Evolutionary conservation across 1,284 basidiomycete genomes (phyloP).

Genomic region (Golubevia pallescens): DNA sequence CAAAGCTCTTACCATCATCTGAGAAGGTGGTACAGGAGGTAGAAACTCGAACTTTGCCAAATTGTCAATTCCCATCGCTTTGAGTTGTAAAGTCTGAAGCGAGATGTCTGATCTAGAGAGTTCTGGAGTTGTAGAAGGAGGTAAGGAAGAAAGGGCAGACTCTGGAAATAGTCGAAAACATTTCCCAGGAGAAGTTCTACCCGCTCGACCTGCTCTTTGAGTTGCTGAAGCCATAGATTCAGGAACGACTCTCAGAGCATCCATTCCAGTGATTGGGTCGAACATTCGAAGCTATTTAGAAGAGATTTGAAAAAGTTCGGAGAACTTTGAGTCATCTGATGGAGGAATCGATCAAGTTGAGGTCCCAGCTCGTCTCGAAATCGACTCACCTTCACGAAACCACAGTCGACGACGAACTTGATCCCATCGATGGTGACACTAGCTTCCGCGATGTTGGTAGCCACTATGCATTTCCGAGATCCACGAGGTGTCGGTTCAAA

Average conservation of each 20-base stretch:
- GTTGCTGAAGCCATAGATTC: constrained; percentile 63
- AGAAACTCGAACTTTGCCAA: constrained; percentile 88
- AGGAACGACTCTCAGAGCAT: constrained; percentile 57
- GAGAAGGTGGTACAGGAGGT: constrained; percentile 78
- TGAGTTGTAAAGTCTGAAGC: constrained; percentile 86
- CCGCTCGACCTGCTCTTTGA: constrained; percentile 66
- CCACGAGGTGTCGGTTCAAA: constrained; percentile 79
- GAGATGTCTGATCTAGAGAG: constrained; percentile 86
- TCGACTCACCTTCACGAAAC: constrained; percentile 82
- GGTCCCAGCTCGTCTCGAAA: neutral
- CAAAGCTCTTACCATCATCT: constrained; percentile 80
- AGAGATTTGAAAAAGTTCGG: constrained; percentile 62
- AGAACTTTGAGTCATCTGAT: constrained; percentile 68
- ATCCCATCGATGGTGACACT: constrained; percentile 96
- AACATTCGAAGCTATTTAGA: constrained; percentile 44
- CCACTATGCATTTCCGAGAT: constrained; percentile 84
- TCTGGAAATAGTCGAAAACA: constrained; percentile 91
- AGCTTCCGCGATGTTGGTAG: constrained; percentile 96
- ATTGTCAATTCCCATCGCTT: constrained; percentile 86
- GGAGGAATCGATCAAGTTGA: neutral
- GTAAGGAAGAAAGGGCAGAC: constrained; percentile 71
- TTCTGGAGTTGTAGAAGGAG: constrained; percentile 80
- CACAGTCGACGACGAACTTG: constrained; percentile 91
- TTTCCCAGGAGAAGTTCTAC: constrained; percentile 74
- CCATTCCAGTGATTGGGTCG: constrained; percentile 61